Percentiles rank a stretch among this genome's conserved stretches.
phyloP scores from a whole-genome alignment of 2,329 filamentous ascomycete genomes.

The Fusarium haematococcum region DNA sequence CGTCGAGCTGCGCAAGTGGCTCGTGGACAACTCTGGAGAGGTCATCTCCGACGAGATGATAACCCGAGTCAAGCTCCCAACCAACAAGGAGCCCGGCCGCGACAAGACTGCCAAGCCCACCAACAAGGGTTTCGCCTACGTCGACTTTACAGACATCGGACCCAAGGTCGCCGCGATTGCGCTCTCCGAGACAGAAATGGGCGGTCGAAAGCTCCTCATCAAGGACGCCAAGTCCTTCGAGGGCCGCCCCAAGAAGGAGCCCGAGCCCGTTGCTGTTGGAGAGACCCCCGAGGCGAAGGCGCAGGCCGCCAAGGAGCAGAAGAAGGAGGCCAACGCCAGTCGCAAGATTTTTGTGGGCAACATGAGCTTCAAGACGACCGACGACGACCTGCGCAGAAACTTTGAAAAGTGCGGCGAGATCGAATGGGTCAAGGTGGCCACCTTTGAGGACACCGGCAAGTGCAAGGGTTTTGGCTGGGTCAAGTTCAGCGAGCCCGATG shows the following conservation, averaged over 20 bases:
- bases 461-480: constrained; percentile 99
- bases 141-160: constrained; percentile 83
- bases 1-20: constrained; percentile 80
- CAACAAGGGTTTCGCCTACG: constrained; percentile 98
- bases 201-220: constrained; percentile 86
- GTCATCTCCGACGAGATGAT: constrained; percentile 77
- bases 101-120: constrained; percentile 48
- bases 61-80: constrained; percentile 86
- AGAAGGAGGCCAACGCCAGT: constrained; percentile 68
- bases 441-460: constrained; percentile 96
- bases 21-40: constrained; percentile 78
- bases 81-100: constrained; percentile 61
- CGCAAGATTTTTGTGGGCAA: constrained; percentile 94
- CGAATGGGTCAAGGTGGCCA: constrained; percentile 87
- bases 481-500: constrained; percentile 83
- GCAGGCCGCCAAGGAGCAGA: constrained; percentile 51
- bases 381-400: constrained; percentile 83
- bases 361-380: constrained; percentile 82
- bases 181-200: constrained; percentile 85
- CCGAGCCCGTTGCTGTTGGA: constrained; percentile 47
- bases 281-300: constrained; percentile 47
- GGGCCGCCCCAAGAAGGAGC: constrained; percentile 81
- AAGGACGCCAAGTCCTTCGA: constrained; percentile 93
- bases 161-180: constrained; percentile 82
- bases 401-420: constrained; percentile 89